These are phyloP conservation scores for Claviceps spartinae DNA, from an alignment of 2,329 filamentous ascomycete genomes.

Conservation along the genomic window DNA sequence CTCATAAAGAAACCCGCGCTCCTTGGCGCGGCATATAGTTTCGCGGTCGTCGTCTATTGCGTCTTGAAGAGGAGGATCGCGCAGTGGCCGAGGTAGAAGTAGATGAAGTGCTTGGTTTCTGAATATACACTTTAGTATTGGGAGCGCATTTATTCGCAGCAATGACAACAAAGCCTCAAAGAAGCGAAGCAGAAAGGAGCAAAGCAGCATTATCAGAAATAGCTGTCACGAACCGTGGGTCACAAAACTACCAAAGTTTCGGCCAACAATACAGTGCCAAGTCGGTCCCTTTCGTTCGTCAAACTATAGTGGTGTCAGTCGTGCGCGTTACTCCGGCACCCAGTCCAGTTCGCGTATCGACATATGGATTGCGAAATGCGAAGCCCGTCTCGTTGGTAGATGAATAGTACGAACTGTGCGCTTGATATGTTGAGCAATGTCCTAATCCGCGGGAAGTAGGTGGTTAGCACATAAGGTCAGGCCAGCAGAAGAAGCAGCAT, in stretches of 20 bases:
- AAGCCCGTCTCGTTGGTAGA: neutral
- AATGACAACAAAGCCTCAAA: too few species aligned
- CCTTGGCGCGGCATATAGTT: neutral
- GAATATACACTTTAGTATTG: constrained; percentile 8
- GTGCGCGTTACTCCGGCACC: neutral
- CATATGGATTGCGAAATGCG: neutral
- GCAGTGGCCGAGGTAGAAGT: constrained; percentile 98
- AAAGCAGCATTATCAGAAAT: too few species aligned
- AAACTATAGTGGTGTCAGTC: constrained; percentile 45
- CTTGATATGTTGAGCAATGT: constrained; percentile 94
- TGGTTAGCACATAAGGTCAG: neutral
- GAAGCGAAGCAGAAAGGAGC: too few species aligned
- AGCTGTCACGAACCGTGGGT: constrained; percentile 62
- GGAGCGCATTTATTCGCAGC: too few species aligned
- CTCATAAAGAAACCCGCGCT: neutral
- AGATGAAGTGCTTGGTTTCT: constrained; percentile 99
- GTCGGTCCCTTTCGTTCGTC: constrained; percentile 94
- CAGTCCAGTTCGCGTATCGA: neutral
- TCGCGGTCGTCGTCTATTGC: constrained; percentile 42
- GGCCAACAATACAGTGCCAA: constrained; percentile 97
- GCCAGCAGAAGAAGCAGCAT: too few species aligned
- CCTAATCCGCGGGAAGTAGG: constrained; percentile 33
- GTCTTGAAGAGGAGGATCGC: constrained; percentile 99
- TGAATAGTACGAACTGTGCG: constrained; percentile 50
- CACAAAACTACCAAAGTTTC: constrained; percentile 98